Conservation (phyloP, 371 early-diverging fungal genomes). For the Lichtheimia ornata region DNA sequence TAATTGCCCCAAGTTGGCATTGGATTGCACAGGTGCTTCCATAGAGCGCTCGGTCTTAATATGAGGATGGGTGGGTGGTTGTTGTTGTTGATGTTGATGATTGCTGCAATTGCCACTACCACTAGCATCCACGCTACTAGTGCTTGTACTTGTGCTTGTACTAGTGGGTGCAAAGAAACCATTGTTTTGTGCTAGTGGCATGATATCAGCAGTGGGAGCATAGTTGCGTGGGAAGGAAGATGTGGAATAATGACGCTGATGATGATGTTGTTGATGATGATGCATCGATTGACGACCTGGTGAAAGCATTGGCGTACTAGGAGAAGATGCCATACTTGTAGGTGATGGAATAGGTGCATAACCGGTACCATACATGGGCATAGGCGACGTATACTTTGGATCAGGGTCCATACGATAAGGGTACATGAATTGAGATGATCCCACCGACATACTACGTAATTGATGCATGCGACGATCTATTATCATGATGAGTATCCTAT, state of each 20-base stretch:
- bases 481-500: not conserved
- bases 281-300: conserved; percentile 36
- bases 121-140: too few relatives aligned
- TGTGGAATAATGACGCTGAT: conserved; percentile 25
- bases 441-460: conserved; percentile 47
- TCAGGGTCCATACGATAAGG: conserved; percentile 29
- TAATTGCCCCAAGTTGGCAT: conserved; percentile 41
- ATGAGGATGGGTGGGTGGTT: not conserved
- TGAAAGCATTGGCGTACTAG: conserved; percentile 42
- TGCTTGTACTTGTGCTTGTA: not conserved
- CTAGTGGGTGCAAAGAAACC: not conserved
- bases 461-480: conserved; percentile 20
- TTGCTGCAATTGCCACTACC: not conserved
- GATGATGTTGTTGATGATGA: conserved; percentile 21
- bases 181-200: conserved; percentile 4
- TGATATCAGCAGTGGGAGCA: not conserved
- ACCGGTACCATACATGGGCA: conserved; percentile 18
- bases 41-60: not conserved
- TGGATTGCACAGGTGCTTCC: conserved; percentile 12
- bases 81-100: conserved; percentile 10
- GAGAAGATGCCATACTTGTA: conserved; percentile 38
- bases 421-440: conserved; percentile 23
- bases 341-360: conserved; percentile 39
- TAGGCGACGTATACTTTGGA: conserved; percentile 12
- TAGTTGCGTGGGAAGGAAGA: conserved; percentile 16